A percentile compares a stretch with the other conserved stretches of the same genome.
phyloP scores from a whole-genome alignment of 768 basidiomycete genomes.

The Gloeopeniophorella convolvens region DNA sequence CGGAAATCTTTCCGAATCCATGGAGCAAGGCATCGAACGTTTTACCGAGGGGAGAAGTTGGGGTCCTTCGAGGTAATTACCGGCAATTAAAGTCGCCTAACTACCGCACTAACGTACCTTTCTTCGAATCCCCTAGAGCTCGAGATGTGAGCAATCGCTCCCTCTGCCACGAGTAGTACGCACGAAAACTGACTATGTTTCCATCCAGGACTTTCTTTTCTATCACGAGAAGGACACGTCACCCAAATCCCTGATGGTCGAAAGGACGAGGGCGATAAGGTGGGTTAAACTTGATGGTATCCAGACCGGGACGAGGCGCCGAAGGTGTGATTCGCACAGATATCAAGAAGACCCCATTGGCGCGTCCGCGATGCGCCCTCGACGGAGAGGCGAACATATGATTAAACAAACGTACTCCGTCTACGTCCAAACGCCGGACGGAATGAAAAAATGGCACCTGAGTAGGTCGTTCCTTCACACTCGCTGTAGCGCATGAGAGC shows the following conservation, averaged over 20 bases:
- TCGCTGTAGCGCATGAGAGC: neutral
- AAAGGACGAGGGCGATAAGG: conserved; percentile 24
- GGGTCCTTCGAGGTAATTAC: conserved; percentile 36
- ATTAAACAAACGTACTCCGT: conserved; percentile 38
- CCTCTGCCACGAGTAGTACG: neutral
- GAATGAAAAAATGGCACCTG: conserved; percentile 33
- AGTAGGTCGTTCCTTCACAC: conserved; percentile 25
- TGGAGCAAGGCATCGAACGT: conserved; percentile 32
- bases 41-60: conserved; percentile 34
- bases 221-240: conserved; percentile 35
- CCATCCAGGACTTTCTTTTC: conserved; percentile 32
- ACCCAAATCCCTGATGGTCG: conserved; percentile 23
- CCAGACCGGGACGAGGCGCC: neutral
- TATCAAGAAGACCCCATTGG: conserved; percentile 22
- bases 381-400: conserved; percentile 22
- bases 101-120: too few species aligned
- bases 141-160: conserved; percentile 14
- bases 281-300: conserved; percentile 5
- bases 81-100: too few species aligned
- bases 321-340: conserved; percentile 9
- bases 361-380: conserved; percentile 16
- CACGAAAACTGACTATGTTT: neutral
- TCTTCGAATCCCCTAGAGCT: conserved; percentile 1
- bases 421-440: conserved; percentile 27
- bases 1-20: conserved; percentile 29